phyloP scores from a whole-genome alignment of 495 filamentous ascomycete genomes.

The Aspergillus leporis region DNA sequence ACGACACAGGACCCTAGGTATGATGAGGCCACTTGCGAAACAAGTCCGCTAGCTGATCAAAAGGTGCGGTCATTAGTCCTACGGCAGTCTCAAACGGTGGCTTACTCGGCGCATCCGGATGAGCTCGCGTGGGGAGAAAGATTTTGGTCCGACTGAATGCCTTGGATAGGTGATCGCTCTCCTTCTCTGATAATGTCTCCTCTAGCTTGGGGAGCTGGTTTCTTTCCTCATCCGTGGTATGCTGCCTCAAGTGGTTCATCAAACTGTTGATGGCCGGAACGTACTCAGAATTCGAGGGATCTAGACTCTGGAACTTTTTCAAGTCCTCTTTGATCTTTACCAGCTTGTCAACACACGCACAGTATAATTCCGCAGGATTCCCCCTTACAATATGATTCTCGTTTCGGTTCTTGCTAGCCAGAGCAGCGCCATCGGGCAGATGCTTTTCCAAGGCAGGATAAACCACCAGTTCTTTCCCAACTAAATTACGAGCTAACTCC shows the following conservation, averaged over 20 bases:
- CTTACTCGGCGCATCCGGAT: constrained; percentile 41
- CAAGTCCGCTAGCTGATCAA: constrained; percentile 34
- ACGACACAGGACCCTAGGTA: too few species aligned
- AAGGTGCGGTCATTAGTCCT: constrained; percentile 32
- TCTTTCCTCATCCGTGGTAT: constrained; percentile 61
- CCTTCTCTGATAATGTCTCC: constrained; percentile 34
- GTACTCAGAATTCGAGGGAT: constrained; percentile 47
- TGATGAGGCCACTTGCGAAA: constrained; percentile 34
- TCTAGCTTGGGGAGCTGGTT: constrained; percentile 57
- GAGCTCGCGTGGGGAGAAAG: constrained; percentile 59
- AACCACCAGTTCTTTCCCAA: constrained; percentile 66
- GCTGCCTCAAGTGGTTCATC: constrained; percentile 49
- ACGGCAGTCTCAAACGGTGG: constrained; percentile 31
- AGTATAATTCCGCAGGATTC: too few species aligned
- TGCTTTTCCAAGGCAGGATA: constrained; percentile 66
- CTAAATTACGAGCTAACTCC: constrained; percentile 65
- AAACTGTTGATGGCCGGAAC: constrained; percentile 51
- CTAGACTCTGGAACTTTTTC: constrained; percentile 58
- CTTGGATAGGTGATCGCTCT: constrained; percentile 47
- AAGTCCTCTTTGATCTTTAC: constrained; percentile 67
- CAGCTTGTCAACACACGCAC: too few species aligned
- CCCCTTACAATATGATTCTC: constrained; percentile 55
- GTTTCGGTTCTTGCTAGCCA: constrained; percentile 56
- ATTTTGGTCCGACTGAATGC: constrained; percentile 60
- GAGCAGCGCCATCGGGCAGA: constrained; percentile 46